Base-by-base conservation (phyloP, 2,329 filamentous ascomycete species). In the Diaporthe amygdali region DNA sequence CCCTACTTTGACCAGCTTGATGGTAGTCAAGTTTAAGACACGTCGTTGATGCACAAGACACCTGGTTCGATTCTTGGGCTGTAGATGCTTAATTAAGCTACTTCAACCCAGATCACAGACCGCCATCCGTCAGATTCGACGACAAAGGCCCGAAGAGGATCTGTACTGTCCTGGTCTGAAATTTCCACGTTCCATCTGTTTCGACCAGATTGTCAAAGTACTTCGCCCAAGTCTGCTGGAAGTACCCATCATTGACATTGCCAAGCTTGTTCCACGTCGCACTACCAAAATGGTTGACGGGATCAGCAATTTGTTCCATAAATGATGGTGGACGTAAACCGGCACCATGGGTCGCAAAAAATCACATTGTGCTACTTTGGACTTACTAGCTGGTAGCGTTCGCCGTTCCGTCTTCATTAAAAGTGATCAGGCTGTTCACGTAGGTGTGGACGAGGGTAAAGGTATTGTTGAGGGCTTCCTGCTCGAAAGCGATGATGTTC, bases 241-340 rank as follows among this genome's bases (percentile, higher is more conserved):
- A 34, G 5, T 64, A 64, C 3, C 44, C 59, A 0, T 37, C 30
- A 14, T 64, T 49, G 7, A 27, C 59, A 7, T 20, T 25, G 4
- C 44, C 59, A 5, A 64, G 59, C n/a, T 64, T 64, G 44, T 64
- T 64, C 59, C 59, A 64, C 9, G 59, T 64, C n/a, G 59, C 59
- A 12, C 59, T 64, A 14, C 4, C 4, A 0, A 34, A 0, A 14
- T 17, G 20, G 47, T 2, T 14, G 9, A 56, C 2, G 20, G 9
- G 2, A 25, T 56, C 5, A 59, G 55, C 14, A 30, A 27, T n/a
- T 14, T 2, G 20, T 59, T 5, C 2, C n/a, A 2, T 20, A 12
- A 8, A 0, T 2, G 32, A 5, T 7, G 8, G 0, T 2, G 1
- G 27, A 32, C n/a, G n/a, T n/a, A n/a, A n/a, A n/a, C n/a, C n/a